Evolutionary conservation across 352 stramenopile genomes (phyloP).

Genomic region (Phytopythium aichiense): DNA sequence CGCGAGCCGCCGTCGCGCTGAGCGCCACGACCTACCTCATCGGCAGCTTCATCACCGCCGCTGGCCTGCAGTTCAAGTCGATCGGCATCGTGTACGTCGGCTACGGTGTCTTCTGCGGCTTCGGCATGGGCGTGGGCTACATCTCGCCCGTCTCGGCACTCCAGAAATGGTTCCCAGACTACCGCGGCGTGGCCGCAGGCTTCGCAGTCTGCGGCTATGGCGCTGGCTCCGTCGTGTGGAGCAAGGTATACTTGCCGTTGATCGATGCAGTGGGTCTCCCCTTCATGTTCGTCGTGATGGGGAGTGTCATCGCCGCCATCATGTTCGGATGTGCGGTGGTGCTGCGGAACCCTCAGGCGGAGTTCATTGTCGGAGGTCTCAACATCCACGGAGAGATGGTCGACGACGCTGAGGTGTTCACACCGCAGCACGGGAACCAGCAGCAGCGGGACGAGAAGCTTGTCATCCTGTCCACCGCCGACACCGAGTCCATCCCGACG

Average conservation of each 20-base stretch:
- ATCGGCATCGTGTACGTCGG: constrained; percentile 53
- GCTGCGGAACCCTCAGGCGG: constrained; percentile 37
- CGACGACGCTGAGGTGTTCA: constrained; percentile 19
- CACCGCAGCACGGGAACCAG: not conserved
- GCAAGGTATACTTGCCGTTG: constrained; percentile 48
- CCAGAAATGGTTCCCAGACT: constrained; percentile 72
- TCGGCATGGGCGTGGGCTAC: constrained; percentile 62
- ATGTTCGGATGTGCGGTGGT: constrained; percentile 41
- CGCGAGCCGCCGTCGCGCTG: constrained; percentile 34
- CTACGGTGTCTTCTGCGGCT: constrained; percentile 55
- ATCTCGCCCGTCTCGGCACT: constrained; percentile 62
- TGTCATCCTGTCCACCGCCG: constrained; percentile 29
- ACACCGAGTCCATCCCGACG: constrained; percentile 40
- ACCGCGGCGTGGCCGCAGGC: constrained; percentile 49
- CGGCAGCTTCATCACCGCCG: constrained; percentile 44
- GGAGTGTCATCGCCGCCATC: constrained; percentile 26
- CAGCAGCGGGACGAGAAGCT: constrained; percentile 26
- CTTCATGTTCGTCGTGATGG: constrained; percentile 41
- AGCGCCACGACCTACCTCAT: constrained; percentile 41
- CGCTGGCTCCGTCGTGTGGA: constrained; percentile 50
- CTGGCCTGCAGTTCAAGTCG: constrained; percentile 38
- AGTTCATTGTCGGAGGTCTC: constrained; percentile 41
- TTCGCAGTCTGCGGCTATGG: constrained; percentile 60
- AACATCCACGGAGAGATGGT: constrained; percentile 58
- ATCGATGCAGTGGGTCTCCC: constrained; percentile 41